A percentile compares a stretch with the other conserved stretches of the same genome.
phyloP scores from a whole-genome alignment of 1,139 yeast species.

The Candida albicans region DNA sequence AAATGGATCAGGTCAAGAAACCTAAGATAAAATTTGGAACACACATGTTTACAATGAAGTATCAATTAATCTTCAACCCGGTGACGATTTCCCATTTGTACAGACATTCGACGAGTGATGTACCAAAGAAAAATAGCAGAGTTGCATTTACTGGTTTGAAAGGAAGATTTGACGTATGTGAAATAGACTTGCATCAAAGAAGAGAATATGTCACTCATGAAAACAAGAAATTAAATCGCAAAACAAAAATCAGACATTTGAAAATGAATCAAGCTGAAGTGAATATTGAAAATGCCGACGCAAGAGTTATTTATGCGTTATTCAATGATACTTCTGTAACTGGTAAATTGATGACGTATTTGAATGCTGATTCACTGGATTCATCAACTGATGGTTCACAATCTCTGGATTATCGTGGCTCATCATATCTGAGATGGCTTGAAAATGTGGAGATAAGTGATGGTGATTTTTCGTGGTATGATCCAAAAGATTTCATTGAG shows the following conservation, averaged over 20 bases:
- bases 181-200: conserved; percentile 80
- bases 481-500: conserved; percentile 78
- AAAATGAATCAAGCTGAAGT: conserved; percentile 78
- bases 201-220: conserved; percentile 65
- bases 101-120: conserved; percentile 45
- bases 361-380: conserved; percentile 26
- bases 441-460: conserved; percentile 38
- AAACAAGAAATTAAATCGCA: conserved; percentile 56
- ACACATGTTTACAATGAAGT: conserved; percentile 78
- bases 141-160: conserved; percentile 78
- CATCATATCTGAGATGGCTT: conserved; percentile 19
- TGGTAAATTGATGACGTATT: conserved; percentile 47
- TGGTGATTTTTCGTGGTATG: conserved; percentile 69
- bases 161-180: conserved; percentile 63
- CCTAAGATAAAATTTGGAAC: conserved; percentile 66
- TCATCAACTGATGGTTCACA: conserved; percentile 10
- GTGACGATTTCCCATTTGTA: conserved; percentile 72
- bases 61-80: conserved; percentile 72
- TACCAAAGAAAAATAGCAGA: conserved; percentile 40
- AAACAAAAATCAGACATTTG: conserved; percentile 56
- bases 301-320: conserved; percentile 67
- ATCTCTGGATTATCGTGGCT: conserved; percentile 9
- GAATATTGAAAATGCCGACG: conserved; percentile 68
- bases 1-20: conserved; percentile 25
- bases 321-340: conserved; percentile 58